These are phyloP conservation scores for Diaporthe amygdali DNA, from an alignment of 2,329 filamentous ascomycete genomes.

Conservation along the genomic window DNA sequence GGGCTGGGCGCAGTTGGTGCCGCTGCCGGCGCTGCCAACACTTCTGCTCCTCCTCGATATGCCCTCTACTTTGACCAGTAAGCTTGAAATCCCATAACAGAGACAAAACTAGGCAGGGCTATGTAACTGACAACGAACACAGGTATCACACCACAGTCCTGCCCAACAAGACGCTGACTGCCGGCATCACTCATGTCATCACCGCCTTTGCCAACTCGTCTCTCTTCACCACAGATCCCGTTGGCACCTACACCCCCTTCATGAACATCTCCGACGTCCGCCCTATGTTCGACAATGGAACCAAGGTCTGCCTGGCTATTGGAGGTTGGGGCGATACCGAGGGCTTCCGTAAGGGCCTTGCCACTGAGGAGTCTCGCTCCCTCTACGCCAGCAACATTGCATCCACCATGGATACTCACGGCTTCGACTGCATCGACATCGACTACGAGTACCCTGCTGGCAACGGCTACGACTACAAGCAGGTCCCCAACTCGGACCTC, in stretches of 20 bases:
- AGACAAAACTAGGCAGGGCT: too few species aligned
- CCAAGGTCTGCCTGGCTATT: conserved; percentile 67
- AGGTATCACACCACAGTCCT: conserved; percentile 20
- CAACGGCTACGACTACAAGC: conserved; percentile 74
- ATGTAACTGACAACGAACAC: not conserved
- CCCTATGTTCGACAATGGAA: conserved; percentile 54
- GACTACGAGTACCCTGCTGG: conserved; percentile 73
- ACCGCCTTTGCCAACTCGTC: conserved; percentile 59
- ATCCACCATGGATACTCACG: conserved; percentile 55
- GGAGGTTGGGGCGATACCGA: conserved; percentile 69
- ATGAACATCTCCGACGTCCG: conserved; percentile 56
- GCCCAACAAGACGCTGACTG: conserved; percentile 35
- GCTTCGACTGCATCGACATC: conserved; percentile 67
- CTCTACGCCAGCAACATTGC: conserved; percentile 64
- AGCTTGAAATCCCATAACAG: not conserved
- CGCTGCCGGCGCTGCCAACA: not conserved
- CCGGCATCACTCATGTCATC: conserved; percentile 58
- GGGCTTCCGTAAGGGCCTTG: conserved; percentile 59
- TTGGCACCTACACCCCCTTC: conserved; percentile 56
- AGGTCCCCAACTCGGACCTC: conserved; percentile 64
- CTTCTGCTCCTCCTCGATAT: conserved; percentile 15
- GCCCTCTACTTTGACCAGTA: conserved; percentile 25
- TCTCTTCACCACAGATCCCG: conserved; percentile 51
- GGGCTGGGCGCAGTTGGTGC: conserved; percentile 12
- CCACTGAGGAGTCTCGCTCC: conserved; percentile 50